Base-by-base conservation (phyloP, 257 asterid genomes). In the Capsicum baccatum region DNA sequence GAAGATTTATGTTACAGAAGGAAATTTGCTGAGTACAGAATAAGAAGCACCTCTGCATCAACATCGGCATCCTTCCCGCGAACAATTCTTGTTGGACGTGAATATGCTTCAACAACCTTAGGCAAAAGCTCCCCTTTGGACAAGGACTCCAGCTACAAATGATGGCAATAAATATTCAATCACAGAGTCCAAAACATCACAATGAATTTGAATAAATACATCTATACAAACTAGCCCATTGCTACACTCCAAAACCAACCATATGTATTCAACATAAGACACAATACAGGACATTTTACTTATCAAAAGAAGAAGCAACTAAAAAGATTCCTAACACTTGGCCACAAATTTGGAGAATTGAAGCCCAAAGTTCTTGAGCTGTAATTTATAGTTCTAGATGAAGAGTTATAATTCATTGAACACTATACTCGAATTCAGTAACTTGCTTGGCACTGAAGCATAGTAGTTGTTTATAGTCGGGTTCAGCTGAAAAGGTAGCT, bases 41-140 rank as follows among this genome's bases (percentile, higher is more conserved):
- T 42, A 69, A 60, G 80, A 83, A 13, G 81, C 89, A 96, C 99
- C 98, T 91, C 92, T 82, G 84, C 79, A 87, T 90, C 88, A 85
- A 90, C 89, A 74, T 87, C 85, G 84, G 91, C 82, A 85, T 94
- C 94, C 91, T 96, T 93, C 73, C 98, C 98, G 33, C 98, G 98
- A 73, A 93, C 97, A 87, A 96, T 96, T 88, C 98, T 94, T 76
- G 98, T 91, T 74, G 99, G 99, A 69, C 99, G 98, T 90, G 98
- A 96, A 91, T 96, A 96, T 83, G 95, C 99, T 94, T 94, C 99
- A 15, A 96, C 87, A 81, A 96, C 89, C 90, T 89, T 93, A 56
- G 97, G 90, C 79, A 96, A 91, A 87, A 89, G 83, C 82, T 89
- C 96, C 60, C 94, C 94, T 85, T 88, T 89, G 70, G 93, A 93